Conservation (phyloP, 257 asterid species). For the Hygrophila difformis region DNA sequence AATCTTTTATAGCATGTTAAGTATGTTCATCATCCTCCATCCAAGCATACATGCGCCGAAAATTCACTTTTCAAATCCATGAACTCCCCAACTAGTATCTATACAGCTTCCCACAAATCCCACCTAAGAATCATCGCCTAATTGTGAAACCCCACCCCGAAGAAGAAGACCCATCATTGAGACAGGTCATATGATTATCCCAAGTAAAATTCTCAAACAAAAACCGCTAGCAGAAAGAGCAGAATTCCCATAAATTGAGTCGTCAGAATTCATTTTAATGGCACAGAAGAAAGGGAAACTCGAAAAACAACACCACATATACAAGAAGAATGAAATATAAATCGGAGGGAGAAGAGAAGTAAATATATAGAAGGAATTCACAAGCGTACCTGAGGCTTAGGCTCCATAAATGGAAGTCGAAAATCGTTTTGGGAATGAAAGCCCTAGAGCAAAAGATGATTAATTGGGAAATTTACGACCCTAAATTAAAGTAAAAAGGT, state of each 20-base stretch:
- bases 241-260: not conserved
- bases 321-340: not conserved
- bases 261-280: slow-evolving; percentile 11
- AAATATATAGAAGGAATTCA: slow-evolving; percentile 3
- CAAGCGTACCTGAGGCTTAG: slow-evolving; percentile 21
- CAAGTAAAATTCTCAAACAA: slow-evolving; percentile 1
- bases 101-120: slow-evolving; percentile 10
- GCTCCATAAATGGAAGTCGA: slow-evolving; percentile 12
- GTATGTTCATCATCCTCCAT: slow-evolving; percentile 27
- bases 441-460: slow-evolving; percentile 11
- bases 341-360: not conserved
- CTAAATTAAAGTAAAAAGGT: no score
- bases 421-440: slow-evolving; percentile 10
- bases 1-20: slow-evolving; percentile 14
- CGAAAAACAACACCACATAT: slow-evolving; percentile 2
- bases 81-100: slow-evolving; percentile 10
- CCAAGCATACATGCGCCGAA: slow-evolving; percentile 25
- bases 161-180: slow-evolving; percentile 22
- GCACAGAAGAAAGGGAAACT: not conserved
- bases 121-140: not conserved
- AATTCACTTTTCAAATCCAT: slow-evolving; percentile 39
- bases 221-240: not conserved
- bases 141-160: no score
- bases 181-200: slow-evolving; percentile 25
- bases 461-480: no score